Percentiles rank a stretch among this genome's conserved stretches.
Conservation (phyloP, 768 basidiomycete species). For the Megacollybia marginata region DNA sequence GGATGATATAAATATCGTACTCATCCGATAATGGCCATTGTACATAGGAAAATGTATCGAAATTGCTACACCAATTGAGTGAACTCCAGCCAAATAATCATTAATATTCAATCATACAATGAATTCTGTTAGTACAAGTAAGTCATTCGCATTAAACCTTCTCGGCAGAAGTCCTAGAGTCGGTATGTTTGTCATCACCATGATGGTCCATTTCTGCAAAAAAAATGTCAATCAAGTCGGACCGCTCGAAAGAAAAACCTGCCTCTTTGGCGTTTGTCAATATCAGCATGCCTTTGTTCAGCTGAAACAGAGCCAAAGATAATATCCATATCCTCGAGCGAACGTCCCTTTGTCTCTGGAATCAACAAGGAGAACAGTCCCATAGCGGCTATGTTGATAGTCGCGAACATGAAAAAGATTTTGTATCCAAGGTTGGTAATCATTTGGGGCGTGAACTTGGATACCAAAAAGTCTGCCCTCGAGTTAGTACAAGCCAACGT, state of each 20-base stretch:
- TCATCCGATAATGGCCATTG: too few relatives aligned
- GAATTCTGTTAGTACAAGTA: background rate
- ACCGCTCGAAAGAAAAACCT: too few relatives aligned
- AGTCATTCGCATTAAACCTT: background rate
- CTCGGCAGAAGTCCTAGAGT: background rate
- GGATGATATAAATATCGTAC: too few relatives aligned
- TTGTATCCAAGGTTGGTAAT: constrained; percentile 60
- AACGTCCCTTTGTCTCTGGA: constrained; percentile 55
- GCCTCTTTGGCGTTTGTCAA: constrained; percentile 27
- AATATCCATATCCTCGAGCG: constrained; percentile 50
- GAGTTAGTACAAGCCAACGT: background rate
- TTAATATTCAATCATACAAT: too few relatives aligned
- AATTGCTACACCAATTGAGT: too few relatives aligned
- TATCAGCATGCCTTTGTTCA: constrained; percentile 34
- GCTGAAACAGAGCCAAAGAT: constrained; percentile 40
- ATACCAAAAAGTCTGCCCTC: constrained; percentile 56
- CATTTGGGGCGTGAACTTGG: constrained; percentile 64
- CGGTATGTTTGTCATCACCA: background rate
- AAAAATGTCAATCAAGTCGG: too few relatives aligned
- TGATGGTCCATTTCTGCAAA: background rate
- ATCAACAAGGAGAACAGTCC: constrained; percentile 23
- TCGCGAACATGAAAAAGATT: constrained; percentile 70
- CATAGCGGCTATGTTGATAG: constrained; percentile 59
- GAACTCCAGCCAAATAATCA: too few relatives aligned
- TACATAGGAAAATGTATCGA: too few relatives aligned